Percentiles rank a stretch among this genome's conserved stretches.
Conservation (phyloP, 805 yeast genomes). For the Hanseniaspora taiwanica region DNA sequence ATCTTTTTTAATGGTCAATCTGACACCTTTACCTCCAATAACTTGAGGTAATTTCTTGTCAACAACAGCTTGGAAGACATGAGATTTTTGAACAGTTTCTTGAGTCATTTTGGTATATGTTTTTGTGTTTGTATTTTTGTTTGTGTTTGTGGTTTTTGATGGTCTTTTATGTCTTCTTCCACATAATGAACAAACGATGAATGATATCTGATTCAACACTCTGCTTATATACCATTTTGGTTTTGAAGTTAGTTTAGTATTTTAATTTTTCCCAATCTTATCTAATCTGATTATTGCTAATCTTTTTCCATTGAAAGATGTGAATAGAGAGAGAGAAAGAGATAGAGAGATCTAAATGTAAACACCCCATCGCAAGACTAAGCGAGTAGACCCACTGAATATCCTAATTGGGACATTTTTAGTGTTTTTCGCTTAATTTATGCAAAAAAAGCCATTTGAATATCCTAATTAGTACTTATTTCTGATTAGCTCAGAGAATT, state of each 20-base stretch:
- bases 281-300: too few relatives aligned
- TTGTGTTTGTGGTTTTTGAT: neutral
- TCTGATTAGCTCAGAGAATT: neutral
- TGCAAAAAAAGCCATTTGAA: neutral
- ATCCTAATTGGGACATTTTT: neutral
- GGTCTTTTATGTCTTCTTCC: neutral
- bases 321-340: too few relatives aligned
- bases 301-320: too few relatives aligned
- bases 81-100: constrained; percentile 15
- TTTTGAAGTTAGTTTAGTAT: too few relatives aligned
- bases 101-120: constrained; percentile 7
- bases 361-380: too few relatives aligned
- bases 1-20: constrained; percentile 28
- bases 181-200: too few relatives aligned
- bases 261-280: too few relatives aligned
- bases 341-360: too few relatives aligned
- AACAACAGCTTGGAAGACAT: constrained; percentile 32
- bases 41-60: constrained; percentile 27
- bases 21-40: constrained; percentile 31
- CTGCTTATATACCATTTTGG: too few relatives aligned
- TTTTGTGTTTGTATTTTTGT: neutral
- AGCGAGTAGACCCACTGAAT: too few relatives aligned
- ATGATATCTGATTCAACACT: too few relatives aligned
- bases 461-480: neutral
- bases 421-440: neutral